phyloP scores from a whole-genome alignment of 2,329 filamentous ascomycete genomes.

The Aspergillus thermomutatus region DNA sequence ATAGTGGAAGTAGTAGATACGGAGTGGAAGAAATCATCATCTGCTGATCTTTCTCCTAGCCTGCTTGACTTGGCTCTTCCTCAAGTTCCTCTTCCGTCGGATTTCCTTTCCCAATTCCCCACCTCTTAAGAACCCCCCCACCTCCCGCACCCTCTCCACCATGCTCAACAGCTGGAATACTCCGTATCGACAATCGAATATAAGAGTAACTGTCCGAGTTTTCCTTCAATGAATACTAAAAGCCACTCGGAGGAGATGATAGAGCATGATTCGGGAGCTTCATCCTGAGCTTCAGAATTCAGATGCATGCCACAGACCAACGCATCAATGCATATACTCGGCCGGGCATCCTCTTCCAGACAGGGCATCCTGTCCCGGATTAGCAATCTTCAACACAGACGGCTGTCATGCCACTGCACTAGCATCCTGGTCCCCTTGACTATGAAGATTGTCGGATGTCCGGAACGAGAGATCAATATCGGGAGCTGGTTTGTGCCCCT shows the following conservation, averaged over 20 bases:
- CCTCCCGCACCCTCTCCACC: background rate
- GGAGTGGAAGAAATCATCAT: background rate
- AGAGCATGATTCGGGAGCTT: background rate
- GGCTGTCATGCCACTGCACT: background rate
- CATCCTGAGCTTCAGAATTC: background rate
- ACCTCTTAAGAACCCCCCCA: background rate
- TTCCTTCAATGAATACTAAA: background rate
- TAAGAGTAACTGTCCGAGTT: background rate
- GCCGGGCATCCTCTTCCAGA: background rate
- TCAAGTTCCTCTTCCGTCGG: background rate
- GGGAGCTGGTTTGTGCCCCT: background rate
- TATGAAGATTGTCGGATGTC: background rate
- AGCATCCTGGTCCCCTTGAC: background rate
- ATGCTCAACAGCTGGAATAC: background rate
- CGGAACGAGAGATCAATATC: background rate
- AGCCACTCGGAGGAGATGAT: background rate
- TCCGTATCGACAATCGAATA: background rate
- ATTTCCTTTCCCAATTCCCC: background rate
- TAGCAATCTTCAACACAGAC: too few species aligned
- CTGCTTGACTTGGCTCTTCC: background rate
- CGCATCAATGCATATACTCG: background rate
- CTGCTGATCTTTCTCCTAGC: background rate
- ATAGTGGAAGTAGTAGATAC: background rate
- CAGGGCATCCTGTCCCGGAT: background rate
- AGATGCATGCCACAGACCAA: background rate